These are phyloP conservation scores for Teratosphaeria viscida DNA, from an alignment of 2,329 filamentous ascomycete genomes.

Conservation along the genomic window DNA sequence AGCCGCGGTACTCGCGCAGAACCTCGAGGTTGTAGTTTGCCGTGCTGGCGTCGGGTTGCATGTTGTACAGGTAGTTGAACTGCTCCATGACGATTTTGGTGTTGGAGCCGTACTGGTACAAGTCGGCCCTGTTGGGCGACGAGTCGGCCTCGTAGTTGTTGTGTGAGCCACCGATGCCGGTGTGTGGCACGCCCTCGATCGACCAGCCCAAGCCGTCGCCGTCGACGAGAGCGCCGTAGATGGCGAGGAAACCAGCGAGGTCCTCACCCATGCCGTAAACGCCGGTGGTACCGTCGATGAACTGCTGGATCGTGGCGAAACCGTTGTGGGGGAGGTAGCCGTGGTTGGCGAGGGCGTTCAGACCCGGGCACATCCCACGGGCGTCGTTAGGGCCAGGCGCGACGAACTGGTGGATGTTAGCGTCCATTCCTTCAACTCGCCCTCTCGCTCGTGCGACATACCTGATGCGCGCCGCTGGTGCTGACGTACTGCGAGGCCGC, in stretches of 20 bases:
- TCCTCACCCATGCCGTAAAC: conserved; percentile 24
- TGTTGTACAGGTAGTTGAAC: conserved; percentile 17
- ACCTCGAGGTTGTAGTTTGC: conserved; percentile 25
- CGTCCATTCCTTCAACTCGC: not conserved
- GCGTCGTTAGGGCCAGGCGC: conserved; percentile 20
- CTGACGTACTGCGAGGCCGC: conserved; percentile 21
- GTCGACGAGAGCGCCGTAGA: conserved; percentile 25
- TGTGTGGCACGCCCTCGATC: conserved; percentile 18
- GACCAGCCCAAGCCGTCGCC: conserved; percentile 19
- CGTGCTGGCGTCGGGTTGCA: conserved; percentile 13
- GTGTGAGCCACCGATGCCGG: conserved; percentile 18
- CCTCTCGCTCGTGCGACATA: not conserved
- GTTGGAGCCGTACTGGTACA: conserved; percentile 21
- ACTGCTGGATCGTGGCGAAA: conserved; percentile 25
- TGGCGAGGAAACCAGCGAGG: conserved; percentile 22
- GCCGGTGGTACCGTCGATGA: conserved; percentile 18
- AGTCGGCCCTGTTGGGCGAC: conserved; percentile 22
- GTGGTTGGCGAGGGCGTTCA: conserved; percentile 27
- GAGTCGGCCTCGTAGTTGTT: conserved; percentile 27
- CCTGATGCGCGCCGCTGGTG: conserved; percentile 16
- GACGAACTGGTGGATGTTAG: not conserved
- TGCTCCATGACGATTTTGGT: conserved; percentile 10
- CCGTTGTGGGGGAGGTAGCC: conserved; percentile 25
- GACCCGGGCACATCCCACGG: conserved; percentile 24
- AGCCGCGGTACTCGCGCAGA: conserved; percentile 17